These are phyloP conservation scores for Solanum megistacrolobum DNA, from an alignment of 257 asterid species.

Conservation along the genomic window DNA sequence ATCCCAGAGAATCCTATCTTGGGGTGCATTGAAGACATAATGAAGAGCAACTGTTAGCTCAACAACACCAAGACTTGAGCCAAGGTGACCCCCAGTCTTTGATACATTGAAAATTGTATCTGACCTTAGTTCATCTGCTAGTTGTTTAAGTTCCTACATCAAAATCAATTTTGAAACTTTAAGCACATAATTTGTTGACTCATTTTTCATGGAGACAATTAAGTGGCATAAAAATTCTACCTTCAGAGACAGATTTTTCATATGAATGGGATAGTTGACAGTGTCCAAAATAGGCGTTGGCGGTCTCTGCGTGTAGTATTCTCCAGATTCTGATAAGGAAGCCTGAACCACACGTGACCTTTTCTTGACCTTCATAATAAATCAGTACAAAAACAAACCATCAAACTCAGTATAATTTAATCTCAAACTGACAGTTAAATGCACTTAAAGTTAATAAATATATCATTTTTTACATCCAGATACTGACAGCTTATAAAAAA, in stretches of 20 bases:
- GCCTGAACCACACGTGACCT: conserved; percentile 46
- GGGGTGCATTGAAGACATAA: conserved; percentile 82
- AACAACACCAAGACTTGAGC: conserved; percentile 91
- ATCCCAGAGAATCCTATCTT: conserved; percentile 92
- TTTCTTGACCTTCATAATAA: conserved; percentile 37
- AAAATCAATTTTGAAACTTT: not conserved
- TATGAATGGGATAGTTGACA: conserved; percentile 82
- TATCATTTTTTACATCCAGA: not conserved
- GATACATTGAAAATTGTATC: conserved; percentile 94
- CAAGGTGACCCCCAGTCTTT: conserved; percentile 96
- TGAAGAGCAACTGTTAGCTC: conserved; percentile 98
- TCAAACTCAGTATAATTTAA: conserved; percentile 12
- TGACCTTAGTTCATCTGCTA: conserved; percentile 79
- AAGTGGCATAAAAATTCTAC: conserved; percentile 17
- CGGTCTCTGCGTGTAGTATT: conserved; percentile 80
- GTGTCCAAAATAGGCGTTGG: conserved; percentile 96
- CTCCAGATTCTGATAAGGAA: conserved; percentile 63
- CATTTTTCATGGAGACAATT: not conserved
- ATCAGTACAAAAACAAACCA: conserved; percentile 10
- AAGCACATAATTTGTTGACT: not conserved
- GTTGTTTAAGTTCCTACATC: conserved; percentile 80
- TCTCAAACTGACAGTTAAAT: not conserved
- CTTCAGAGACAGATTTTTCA: conserved; percentile 87
- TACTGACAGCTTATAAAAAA: not conserved
- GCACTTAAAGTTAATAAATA: not conserved